Evolutionary conservation across 352 stramenopile species (phyloP).

Genomic region (Pythium angustatum): DNA sequence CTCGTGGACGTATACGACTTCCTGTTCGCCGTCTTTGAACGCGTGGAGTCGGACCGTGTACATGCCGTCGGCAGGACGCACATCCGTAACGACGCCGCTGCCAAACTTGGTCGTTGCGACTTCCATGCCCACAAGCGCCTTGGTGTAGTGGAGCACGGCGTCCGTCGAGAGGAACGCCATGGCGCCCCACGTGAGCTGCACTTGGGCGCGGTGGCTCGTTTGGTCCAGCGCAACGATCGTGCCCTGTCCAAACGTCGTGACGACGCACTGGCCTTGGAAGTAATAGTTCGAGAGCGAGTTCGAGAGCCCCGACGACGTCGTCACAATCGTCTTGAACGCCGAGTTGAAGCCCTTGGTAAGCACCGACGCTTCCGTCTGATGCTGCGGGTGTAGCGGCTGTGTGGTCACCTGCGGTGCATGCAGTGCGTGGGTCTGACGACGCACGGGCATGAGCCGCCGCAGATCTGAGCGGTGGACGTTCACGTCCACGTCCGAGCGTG

Average conservation of each 20-base stretch:
- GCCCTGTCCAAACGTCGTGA: constrained; percentile 67
- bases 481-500: constrained; percentile 32
- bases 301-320: constrained; percentile 52
- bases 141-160: constrained; percentile 69
- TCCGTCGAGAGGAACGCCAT: constrained; percentile 57
- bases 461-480: constrained; percentile 45
- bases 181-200: constrained; percentile 68
- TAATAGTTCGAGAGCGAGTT: constrained; percentile 67
- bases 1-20: constrained; percentile 76
- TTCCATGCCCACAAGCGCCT: constrained; percentile 72
- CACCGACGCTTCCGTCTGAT: constrained; percentile 39
- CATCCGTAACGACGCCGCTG: constrained; percentile 53
- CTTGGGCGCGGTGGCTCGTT: constrained; percentile 46
- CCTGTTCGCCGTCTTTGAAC: constrained; percentile 40
- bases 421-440: constrained; percentile 29
- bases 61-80: constrained; percentile 66
- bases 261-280: constrained; percentile 69
- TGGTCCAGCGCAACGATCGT: constrained; percentile 60
- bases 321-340: constrained; percentile 60
- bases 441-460: constrained; percentile 22
- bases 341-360: constrained; percentile 49
- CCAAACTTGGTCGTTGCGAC: constrained; percentile 74
- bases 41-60: constrained; percentile 72
- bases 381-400: neutral
- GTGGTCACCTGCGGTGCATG: neutral